Evolutionary conservation across 768 basidiomycete genomes (phyloP), one percentile per base, ranked within the genome.

Genomic region (Tulasnella sp.): DNA sequence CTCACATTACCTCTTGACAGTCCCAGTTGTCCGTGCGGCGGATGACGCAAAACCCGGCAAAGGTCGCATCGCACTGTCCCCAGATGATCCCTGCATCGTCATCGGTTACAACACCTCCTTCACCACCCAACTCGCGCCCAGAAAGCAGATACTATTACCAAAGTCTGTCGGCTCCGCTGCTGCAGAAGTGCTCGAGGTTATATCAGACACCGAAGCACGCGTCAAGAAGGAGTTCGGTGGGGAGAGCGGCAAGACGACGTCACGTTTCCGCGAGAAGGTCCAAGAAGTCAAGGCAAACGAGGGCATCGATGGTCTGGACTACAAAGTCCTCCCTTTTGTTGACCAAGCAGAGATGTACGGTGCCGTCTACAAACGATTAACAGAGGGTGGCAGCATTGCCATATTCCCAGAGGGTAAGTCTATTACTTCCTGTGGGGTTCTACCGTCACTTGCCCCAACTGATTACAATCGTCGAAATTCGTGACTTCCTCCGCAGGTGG

Each of bases 311-410:
- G 92, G 93, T 0, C 61, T 94, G 45, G 73, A 81, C 14, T 97
- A 82, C 76, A 91, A 92, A 70, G 74, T 73, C 36, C 69, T 98
- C 57, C 91, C 93, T 1, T 83, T 83, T 66, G 81, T 99, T 60
- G 87, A 99, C 71, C 96, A 98, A 67, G 80, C 86, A 61, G 81
- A 88, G 51, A 97, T 96, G 83, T 99, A 98, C 69, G 80, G 83
- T 15, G 77, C 88, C 59, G 96, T 98, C 4, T 99, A 96, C 69
- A 76, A 89, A 66, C 78, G 80, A 56, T 72, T 98, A 56, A 86
- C 80, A 57, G 79, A 84, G 57, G 89, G 89, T 7, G 90, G 90
- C 12, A 82, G 83, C 62, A 93, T 99, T 60, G 93, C 96, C 43
- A 97, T 99, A 62, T 98, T 98, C 67, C 96, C 96, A 36, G 96